Conservation (phyloP, 108 stramenopile species). For the Cyclostephanos invisitatus region DNA sequence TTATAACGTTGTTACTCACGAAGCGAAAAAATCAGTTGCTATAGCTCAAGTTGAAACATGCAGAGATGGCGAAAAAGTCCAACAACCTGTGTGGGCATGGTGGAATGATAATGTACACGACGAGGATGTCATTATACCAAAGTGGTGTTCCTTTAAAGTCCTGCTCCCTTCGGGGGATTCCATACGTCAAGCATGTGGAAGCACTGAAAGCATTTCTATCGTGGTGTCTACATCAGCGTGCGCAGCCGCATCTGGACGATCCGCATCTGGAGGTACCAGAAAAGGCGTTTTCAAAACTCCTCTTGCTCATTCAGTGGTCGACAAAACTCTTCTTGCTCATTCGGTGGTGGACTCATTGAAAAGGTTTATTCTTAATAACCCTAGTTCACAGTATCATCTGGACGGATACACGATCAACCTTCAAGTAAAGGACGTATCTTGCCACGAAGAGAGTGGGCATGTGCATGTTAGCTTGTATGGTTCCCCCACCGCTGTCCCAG, state of each 20-base stretch:
- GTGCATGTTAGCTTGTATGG: constrained; percentile 32
- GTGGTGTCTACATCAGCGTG: constrained; percentile 55
- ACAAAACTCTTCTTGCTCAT: constrained; percentile 35
- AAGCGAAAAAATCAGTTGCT: constrained; percentile 13
- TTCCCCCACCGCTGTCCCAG: constrained; percentile 5
- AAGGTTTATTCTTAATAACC: constrained; percentile 4
- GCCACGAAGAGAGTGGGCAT: constrained; percentile 54
- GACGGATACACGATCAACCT: not conserved
- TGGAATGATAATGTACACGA: constrained; percentile 18
- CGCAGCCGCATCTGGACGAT: constrained; percentile 62
- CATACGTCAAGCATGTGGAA: constrained; percentile 8
- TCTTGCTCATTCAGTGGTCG: too few species aligned
- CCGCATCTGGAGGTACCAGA: too few species aligned
- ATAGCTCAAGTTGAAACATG: not conserved
- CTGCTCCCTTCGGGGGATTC: constrained; percentile 23
- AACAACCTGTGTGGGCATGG: constrained; percentile 32
- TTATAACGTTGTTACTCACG: constrained; percentile 36
- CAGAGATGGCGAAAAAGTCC: not conserved
- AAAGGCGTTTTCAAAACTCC: too few species aligned
- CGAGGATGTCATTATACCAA: constrained; percentile 17
- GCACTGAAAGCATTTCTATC: constrained; percentile 14
- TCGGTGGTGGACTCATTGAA: constrained; percentile 42
- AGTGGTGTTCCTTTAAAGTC: constrained; percentile 53
- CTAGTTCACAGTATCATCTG: not conserved
- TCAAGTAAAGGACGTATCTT: constrained; percentile 15